These are phyloP conservation scores for Lentinula lateritia DNA, from an alignment of 768 basidiomycete species.

Conservation along the genomic window DNA sequence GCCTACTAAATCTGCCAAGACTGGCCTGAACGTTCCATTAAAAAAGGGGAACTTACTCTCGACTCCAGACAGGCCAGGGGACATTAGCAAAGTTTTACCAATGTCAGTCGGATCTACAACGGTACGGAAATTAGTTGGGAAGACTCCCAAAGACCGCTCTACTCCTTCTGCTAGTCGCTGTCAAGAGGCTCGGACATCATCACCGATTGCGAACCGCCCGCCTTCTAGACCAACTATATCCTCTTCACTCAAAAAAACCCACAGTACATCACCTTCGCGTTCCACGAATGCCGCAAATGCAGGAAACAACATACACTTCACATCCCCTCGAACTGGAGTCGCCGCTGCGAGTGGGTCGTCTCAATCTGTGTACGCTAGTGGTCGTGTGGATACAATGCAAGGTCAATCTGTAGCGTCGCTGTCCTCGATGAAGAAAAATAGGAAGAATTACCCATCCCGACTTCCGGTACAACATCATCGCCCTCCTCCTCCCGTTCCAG, in stretches of 20 bases:
- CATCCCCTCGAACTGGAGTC: not conserved
- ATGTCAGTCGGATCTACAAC: not conserved
- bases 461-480: not conserved
- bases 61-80: not conserved
- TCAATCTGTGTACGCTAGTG: not conserved
- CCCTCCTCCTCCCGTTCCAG: not conserved
- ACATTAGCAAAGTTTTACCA: not conserved
- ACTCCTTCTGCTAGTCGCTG: not conserved
- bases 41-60: not conserved
- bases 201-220: too few relatives aligned
- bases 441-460: not conserved
- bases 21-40: not conserved
- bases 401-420: not conserved
- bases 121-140: not conserved
- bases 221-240: conserved; percentile 6
- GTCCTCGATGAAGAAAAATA: not conserved
- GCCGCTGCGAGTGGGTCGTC: not conserved
- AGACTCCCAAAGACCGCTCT: not conserved
- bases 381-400: not conserved
- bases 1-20: not conserved
- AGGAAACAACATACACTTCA: not conserved
- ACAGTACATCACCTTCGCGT: not conserved
- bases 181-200: not conserved
- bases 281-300: not conserved
- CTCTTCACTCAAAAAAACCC: conserved; percentile 18